Base-by-base conservation (phyloP, 73 alveolate genomes). In the Paramecium caudatum region DNA sequence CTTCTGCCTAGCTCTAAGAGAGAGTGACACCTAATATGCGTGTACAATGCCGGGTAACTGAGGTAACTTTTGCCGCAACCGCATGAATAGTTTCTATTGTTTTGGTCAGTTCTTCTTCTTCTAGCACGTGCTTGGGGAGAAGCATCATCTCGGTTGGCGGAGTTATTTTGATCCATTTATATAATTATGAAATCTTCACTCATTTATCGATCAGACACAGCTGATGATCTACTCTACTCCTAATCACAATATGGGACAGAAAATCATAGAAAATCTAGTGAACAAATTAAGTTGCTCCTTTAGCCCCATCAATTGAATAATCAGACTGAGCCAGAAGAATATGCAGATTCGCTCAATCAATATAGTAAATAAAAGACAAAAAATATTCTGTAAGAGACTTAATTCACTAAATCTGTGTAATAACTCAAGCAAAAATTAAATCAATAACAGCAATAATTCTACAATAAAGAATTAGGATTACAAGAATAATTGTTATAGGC, bases 31-130 rank as follows among this genome's bases (percentile, higher is more conserved):
- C 94, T 97, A 41, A 97, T 95, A 78, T 97, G 99, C 8, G 99
- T 97, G 85, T 97, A 97, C 47, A 97, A 91, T 5, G 99, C 99
- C 16, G 99, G 99, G 88, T 97, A 97, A 5, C 97, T 91, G 36
- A 97, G 92, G 91, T 97, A 97, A 65, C 93, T 95, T 91, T 97
- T 97, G 27, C 99, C 99, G 86, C 99, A 97, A 3, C 99, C 99
- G 82, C 99, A 97, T 61, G 86, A 69, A 94, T 90, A 97, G 91
- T 96, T 96, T 82, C 99, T 91, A 32, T 97, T 99, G 55, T 91
- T 86, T 78, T 96, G 92, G 81, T 97, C 99, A 90, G 94, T 96
- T 43, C 93, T 70, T 6, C 81, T 63, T 50, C 93, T 86, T 65
- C 93, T 86, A 1, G 43, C 68, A 12, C 65, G 19, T 43, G 46